phyloP scores from a whole-genome alignment of 371 early-diverging fungal genomes.

The Mucor piriformis region DNA sequence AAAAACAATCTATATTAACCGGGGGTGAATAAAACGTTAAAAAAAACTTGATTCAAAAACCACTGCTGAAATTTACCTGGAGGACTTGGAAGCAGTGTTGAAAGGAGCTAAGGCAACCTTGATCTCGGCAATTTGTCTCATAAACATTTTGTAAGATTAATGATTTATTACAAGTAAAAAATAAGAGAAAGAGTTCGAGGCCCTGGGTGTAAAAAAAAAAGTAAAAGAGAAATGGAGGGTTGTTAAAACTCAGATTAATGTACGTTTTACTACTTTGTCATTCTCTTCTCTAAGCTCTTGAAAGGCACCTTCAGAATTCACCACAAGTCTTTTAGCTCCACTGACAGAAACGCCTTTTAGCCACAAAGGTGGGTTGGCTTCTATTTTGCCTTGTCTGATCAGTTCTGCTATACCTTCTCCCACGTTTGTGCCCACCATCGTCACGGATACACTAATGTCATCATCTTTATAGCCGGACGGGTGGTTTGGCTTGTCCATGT shows the following conservation, averaged over 20 bases:
- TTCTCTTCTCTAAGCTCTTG: not conserved
- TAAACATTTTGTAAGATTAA: slow-evolving; percentile 32
- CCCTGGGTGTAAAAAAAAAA: not conserved
- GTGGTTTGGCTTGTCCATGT: not conserved
- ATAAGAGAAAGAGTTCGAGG: not conserved
- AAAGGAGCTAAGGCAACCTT: slow-evolving; percentile 54
- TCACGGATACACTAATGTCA: slow-evolving; percentile 10
- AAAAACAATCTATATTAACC: slow-evolving; percentile 53
- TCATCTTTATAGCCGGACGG: not conserved
- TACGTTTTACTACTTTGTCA: not conserved
- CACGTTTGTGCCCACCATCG: slow-evolving; percentile 52
- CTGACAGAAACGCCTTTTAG: slow-evolving; percentile 33
- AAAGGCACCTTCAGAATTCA: slow-evolving; percentile 22
- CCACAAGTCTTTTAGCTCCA: slow-evolving; percentile 17
- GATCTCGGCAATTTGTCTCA: slow-evolving; percentile 51
- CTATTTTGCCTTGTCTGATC: slow-evolving; percentile 40
- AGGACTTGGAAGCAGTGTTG: slow-evolving; percentile 46
- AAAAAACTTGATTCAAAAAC: not conserved
- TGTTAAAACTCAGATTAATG: not conserved
- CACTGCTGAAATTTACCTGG: slow-evolving; percentile 34
- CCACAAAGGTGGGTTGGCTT: slow-evolving; percentile 47
- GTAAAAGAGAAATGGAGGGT: not conserved
- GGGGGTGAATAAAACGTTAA: not conserved
- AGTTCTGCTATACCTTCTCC: slow-evolving; percentile 51
- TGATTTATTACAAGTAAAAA: not conserved